Evolutionary conservation across 2,329 filamentous ascomycete genomes (phyloP), one percentile per base, ranked within the genome.

Genomic region (Moelleriella libera): DNA sequence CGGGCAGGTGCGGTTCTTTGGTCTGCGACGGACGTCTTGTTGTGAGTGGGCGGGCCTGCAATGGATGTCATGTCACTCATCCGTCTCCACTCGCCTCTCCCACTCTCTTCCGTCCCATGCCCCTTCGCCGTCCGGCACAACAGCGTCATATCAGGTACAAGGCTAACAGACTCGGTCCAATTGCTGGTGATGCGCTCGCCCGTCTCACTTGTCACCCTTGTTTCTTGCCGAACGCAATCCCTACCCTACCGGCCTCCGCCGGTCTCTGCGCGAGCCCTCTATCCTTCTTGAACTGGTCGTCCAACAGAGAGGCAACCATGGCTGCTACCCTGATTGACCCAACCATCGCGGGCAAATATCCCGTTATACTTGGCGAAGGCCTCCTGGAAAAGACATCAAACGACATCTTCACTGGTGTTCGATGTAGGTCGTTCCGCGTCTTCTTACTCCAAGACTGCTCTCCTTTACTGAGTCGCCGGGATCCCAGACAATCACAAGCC

Each of bases 401-500:
- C 53, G 75, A 80, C 51, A 65, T 76, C 44, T 80, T 76, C 54
- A 82, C 78, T 1, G 74, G 74, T 47, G 68, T 83, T 45, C 67
- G 72, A 63, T 82, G 78, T 81, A 69, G 51, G 72, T 12, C 30
- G 30, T 32, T 5, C 30, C 6, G 40, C 32, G 1, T 40, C 32
- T 21, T 39, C 41, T 31, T 28, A 21, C 8, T 32, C n/a, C 21
- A 29, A 30, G 43, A n/a, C 12, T 21, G n/a, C 29, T 11, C 31
- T 8, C 8, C n/a, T n/a, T 12, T n/a, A 14, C 41, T 34, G 21
- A 6, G 41, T 43, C 30, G 29, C 41, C 39, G 32, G 42, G 32
- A 37, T 40, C 11, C 10, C 52, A 82, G 78, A 82, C 57, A 83
- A 82, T 55, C 75, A 82, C 63, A 80, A 77, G 57, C 76, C 78